Evolutionary conservation across 331 rosid genomes (phyloP).

Genomic region (Saraca asoca): DNA sequence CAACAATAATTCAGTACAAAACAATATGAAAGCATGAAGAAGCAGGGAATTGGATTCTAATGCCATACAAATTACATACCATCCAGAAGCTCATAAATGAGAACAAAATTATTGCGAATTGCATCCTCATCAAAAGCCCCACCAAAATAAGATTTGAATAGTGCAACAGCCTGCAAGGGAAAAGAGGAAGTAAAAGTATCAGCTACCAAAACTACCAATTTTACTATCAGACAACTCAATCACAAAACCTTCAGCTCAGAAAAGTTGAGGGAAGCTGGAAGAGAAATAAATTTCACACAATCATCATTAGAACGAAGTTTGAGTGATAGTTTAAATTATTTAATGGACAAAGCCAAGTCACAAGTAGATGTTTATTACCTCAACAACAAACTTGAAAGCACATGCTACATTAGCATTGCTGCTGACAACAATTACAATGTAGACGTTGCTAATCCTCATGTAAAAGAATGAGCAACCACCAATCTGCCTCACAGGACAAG

Average conservation of each 20-base stretch:
- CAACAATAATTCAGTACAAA: conserved; percentile 11
- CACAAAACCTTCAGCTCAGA: not conserved
- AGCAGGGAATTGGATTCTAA: conserved; percentile 14
- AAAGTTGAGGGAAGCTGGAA: too few species aligned
- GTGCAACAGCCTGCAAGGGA: not conserved
- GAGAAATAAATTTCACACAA: not conserved
- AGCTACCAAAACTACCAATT: not conserved
- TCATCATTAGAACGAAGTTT: not conserved
- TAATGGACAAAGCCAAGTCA: too few species aligned
- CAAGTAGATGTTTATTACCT: conserved; percentile 35
- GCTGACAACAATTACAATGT: conserved; percentile 97
- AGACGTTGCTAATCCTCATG: conserved; percentile 97
- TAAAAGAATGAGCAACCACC: conserved; percentile 97
- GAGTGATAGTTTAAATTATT: not conserved
- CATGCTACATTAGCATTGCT: conserved; percentile 98
- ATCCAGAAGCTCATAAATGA: conserved; percentile 92
- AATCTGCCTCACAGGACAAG: conserved; percentile 97
- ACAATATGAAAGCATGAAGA: conserved; percentile 11
- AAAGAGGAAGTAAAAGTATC: conserved; percentile 10
- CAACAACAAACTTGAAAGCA: conserved; percentile 96
- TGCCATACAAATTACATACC: conserved; percentile 52
- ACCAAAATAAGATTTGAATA: conserved; percentile 85
- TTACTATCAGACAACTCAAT: too few species aligned
- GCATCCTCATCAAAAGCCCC: conserved; percentile 99
- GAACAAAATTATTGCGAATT: conserved; percentile 95